Evolutionary conservation across 2,329 filamentous ascomycete species (phyloP), one percentile per base, ranked within the genome.

Genomic region (Claviceps citrina): DNA sequence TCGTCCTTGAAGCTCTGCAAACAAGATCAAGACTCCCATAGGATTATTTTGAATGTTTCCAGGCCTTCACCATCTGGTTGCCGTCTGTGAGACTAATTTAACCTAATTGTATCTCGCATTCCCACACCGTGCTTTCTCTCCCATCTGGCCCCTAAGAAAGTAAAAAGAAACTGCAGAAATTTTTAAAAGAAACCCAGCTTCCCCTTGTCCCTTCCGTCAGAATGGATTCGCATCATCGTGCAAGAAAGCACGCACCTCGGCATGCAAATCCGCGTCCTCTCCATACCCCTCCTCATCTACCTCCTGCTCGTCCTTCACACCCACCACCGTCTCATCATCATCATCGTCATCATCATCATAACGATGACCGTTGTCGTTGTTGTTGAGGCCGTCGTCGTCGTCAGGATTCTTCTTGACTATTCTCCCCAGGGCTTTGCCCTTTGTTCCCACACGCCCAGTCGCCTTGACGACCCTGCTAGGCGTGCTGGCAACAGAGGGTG

Each of bases 391-490:
- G 4, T 2, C 8, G 3, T 5, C 2, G 5, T 10, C 32, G 20
- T 5, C 22, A 7, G 15, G 8, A 18, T 48, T 43, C 40, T 45
- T 46, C 44, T 49, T 50, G 36, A 38, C 33, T 16, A 31, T 38
- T 31, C 40, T 40, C 13, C 30, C 41, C 34, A 48, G 52, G 12
- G 39, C 43, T 38, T 50, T 54, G 3, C 44, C 47, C 44, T 53
- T 55, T 34, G 42, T 34, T 7, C 47, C 47, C 30, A 44, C 38
- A 9, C 54, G 53, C n/a, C 43, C 35, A 0, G 50, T 37, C 2
- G 49, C 46, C 53, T 61, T 61, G 37, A 42, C 40, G 19, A 61
- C 51, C 46, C 53, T 59, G 36, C 46, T 51, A 5, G 54, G 49
- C 5, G 52, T 51, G 12, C 31, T 41, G 13, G 31, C 31, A 9